Base-by-base conservation (phyloP, 495 filamentous ascomycete genomes). In the Aspergillus steynii region DNA sequence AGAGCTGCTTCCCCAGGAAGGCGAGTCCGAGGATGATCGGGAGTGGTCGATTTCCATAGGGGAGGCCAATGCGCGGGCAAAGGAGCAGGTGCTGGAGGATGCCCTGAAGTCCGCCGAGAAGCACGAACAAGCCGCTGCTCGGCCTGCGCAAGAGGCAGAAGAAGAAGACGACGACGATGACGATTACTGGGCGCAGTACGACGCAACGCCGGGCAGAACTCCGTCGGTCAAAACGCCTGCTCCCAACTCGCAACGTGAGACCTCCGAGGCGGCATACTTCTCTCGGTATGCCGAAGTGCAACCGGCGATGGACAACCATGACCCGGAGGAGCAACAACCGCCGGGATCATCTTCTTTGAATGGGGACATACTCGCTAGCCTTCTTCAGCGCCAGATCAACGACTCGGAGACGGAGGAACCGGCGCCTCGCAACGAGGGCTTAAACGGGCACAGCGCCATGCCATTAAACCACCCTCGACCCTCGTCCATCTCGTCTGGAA, bases 121-220 rank as follows among this genome's bases (percentile, higher is more conserved):
- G 2, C 32, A 66, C 42, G 66, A 77, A 66, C 62, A 65, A 42
- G 54, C 57, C 26, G 50, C 57, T 25, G 51, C 73, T 32, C 20
- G 20, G 20, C 20, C 20, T 20, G 20, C 20, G 20, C 53, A 68
- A 56, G 74, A 74, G 34, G 50, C 37, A n/a, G 32, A 52, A 47
- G 61, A 79, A 52, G 82, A 83, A 0, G 88, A 89, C 0, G 88
- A 91, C 20, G 91, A 96, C 31, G 93, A 97, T 60, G 93, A 93
- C 62, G 90, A 87, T 65, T 99, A 98, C 74, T 99, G 95, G 95
- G 91, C 88, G 31, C 88, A 88, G 62, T 99, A 99, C 71, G 95
- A 97, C 78, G 85, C 87, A 8, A 95, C 92, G 10, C 90, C 91
- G 1, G 85, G 85, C 7, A 81, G 85, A 37, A 94, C 92, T 25